Evolutionary conservation across 306 rosid species (phyloP).

Genomic region (Malus sieversii): DNA sequence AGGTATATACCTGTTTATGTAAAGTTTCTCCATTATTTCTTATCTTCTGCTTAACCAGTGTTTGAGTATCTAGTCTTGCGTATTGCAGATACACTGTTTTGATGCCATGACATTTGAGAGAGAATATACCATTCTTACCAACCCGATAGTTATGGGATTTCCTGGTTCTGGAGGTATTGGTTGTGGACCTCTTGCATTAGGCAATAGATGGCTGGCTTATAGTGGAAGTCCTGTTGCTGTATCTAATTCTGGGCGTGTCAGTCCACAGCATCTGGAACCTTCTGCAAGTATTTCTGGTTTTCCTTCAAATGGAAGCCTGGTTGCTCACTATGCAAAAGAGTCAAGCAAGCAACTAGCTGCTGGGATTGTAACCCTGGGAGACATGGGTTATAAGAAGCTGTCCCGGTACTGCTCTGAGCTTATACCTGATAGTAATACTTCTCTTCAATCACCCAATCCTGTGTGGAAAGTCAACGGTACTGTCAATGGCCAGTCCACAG

Average conservation of each 20-base stretch:
- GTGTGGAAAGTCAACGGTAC: conserved; percentile 50
- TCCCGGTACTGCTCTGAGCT: conserved; percentile 79
- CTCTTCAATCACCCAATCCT: conserved; percentile 44
- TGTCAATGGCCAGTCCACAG: conserved; percentile 50
- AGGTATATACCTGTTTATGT: conserved; percentile 42
- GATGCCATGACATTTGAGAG: conserved; percentile 64
- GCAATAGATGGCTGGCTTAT: conserved; percentile 94
- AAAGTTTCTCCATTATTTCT: not conserved
- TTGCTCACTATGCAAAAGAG: conserved; percentile 92
- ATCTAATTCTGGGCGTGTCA: conserved; percentile 57
- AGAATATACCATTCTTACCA: conserved; percentile 77
- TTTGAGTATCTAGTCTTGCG: conserved; percentile 8
- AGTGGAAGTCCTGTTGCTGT: conserved; percentile 66
- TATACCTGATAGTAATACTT: conserved; percentile 51
- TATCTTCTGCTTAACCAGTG: conserved; percentile 4
- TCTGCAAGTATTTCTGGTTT: conserved; percentile 63
- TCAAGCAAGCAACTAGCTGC: conserved; percentile 95
- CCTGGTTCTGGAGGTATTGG: conserved; percentile 75
- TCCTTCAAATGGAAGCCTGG: conserved; percentile 80
- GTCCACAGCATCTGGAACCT: conserved; percentile 63
- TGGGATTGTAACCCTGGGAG: conserved; percentile 84
- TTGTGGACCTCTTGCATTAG: conserved; percentile 92
- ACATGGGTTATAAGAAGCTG: conserved; percentile 87
- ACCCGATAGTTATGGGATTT: conserved; percentile 52
- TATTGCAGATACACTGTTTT: conserved; percentile 85